Percentiles rank a stretch among this genome's conserved stretches.
These are phyloP conservation scores for Primulina eburnea DNA, from an alignment of 257 asterid species.

Conservation along the genomic window DNA sequence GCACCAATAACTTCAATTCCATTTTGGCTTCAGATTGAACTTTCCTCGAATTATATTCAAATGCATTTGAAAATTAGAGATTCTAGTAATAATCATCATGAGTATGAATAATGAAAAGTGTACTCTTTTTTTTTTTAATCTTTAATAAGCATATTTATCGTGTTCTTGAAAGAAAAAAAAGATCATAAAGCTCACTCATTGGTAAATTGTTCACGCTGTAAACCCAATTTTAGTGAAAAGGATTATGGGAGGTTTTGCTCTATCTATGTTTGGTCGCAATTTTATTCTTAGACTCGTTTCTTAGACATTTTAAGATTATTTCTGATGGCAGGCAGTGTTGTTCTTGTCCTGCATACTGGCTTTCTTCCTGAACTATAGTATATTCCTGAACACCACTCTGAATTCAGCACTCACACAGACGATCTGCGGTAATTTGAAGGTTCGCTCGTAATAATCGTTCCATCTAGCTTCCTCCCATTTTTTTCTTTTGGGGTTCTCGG, in stretches of 20 bases:
- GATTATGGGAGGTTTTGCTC: neutral
- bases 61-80: neutral
- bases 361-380: constrained; percentile 72
- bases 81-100: neutral
- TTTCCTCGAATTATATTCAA: neutral
- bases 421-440: constrained; percentile 94
- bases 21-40: neutral
- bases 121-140: neutral
- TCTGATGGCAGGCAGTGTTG: constrained; percentile 56
- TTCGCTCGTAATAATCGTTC: constrained; percentile 26
- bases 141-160: neutral
- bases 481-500: neutral
- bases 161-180: neutral
- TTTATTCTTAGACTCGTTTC: neutral
- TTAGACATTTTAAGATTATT: constrained; percentile 19
- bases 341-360: constrained; percentile 79
- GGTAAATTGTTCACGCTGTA: neutral
- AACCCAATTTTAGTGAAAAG: neutral
- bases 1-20: neutral
- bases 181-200: neutral
- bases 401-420: constrained; percentile 96
- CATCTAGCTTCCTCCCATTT: constrained; percentile 1
- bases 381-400: constrained; percentile 86
- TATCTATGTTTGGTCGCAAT: neutral
- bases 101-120: neutral